A percentile compares a stretch with the other conserved stretches of the same genome.
These are phyloP conservation scores for Chloromonas sp. DNA, from an alignment of 163 green algal genomes.

Conservation along the genomic window DNA sequence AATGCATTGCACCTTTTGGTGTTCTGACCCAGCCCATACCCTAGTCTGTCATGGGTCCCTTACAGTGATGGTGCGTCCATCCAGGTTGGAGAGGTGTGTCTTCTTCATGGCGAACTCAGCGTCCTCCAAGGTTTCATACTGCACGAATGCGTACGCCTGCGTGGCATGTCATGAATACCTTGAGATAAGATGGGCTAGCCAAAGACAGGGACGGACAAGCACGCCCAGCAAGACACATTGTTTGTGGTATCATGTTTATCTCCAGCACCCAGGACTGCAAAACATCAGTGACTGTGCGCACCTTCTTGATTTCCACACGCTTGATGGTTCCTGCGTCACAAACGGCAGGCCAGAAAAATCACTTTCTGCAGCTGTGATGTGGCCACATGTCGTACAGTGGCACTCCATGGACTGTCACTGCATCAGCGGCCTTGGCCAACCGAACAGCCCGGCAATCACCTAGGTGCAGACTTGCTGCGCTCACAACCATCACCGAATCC, in stretches of 20 bases:
- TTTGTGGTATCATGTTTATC: no score
- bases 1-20: no score
- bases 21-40: no score
- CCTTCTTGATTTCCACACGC: conserved; percentile 14
- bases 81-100: conserved; percentile 29
- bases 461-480: no score
- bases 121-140: conserved; percentile 52
- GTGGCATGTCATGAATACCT: background rate
- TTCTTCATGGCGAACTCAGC: conserved; percentile 44
- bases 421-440: no score
- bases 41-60: background rate
- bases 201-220: background rate
- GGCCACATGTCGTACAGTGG: no score
- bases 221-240: background rate
- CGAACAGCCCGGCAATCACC: no score
- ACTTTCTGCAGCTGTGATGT: no score
- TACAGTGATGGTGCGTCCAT: conserved; percentile 54
- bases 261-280: background rate
- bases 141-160: conserved; percentile 11
- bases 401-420: no score
- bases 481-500: no score
- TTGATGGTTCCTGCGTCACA: conserved; percentile 1
- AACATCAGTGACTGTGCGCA: background rate
- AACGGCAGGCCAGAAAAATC: background rate
- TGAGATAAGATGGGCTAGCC: background rate